phyloP scores from a whole-genome alignment of 1,284 basidiomycete species.

The Puccinia novopanici region DNA sequence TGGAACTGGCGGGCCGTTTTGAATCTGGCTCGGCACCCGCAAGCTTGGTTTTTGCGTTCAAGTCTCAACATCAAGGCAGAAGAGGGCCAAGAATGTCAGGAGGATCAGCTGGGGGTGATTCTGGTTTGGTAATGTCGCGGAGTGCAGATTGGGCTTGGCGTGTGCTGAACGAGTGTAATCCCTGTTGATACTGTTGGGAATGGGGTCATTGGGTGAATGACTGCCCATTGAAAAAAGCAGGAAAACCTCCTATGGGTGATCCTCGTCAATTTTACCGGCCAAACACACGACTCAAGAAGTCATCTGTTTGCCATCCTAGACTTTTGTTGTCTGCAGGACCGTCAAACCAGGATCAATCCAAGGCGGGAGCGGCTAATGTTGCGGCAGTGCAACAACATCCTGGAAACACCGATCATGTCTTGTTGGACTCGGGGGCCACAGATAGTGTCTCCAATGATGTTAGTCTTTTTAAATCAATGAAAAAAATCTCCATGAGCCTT shows the following conservation, averaged over 20 bases:
- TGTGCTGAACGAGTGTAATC: background rate
- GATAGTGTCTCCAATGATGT: slow-evolving; percentile 2
- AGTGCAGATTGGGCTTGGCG: background rate
- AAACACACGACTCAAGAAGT: background rate
- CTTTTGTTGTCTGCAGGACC: background rate
- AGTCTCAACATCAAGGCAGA: too few relatives aligned
- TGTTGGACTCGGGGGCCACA: slow-evolving; percentile 14
- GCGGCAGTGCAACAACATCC: background rate
- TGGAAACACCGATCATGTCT: background rate
- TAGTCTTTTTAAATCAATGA: too few relatives aligned
- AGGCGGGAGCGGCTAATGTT: background rate
- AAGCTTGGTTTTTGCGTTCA: too few relatives aligned
- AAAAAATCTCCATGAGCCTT: background rate
- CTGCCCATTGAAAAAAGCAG: background rate
- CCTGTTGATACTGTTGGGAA: background rate
- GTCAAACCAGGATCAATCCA: background rate
- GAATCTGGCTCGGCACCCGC: too few relatives aligned
- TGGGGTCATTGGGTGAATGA: too few relatives aligned
- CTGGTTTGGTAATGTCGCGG: background rate
- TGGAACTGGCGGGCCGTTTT: too few relatives aligned
- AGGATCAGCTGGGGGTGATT: background rate
- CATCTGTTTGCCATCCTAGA: background rate
- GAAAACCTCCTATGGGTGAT: background rate
- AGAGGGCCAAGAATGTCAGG: too few relatives aligned
- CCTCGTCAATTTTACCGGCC: background rate